A percentile compares a stretch with the other conserved stretches of the same genome.
These are phyloP conservation scores for Daldinia grandis DNA, from an alignment of 495 filamentous ascomycete genomes.

Conservation along the genomic window DNA sequence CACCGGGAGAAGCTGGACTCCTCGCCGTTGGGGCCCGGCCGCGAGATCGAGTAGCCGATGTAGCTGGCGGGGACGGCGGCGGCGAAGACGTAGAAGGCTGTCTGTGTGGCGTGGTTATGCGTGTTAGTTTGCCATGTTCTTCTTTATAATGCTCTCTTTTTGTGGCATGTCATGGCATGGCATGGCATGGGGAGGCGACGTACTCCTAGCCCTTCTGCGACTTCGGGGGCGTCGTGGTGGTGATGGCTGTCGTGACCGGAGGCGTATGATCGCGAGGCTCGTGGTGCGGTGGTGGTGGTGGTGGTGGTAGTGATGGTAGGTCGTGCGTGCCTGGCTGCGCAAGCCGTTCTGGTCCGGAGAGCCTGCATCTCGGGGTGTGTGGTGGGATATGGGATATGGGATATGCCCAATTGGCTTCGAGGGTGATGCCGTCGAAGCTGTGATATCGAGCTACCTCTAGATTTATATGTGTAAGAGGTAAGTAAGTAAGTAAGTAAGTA, in stretches of 20 bases:
- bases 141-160: too few species aligned
- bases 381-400: slow-evolving; percentile 22
- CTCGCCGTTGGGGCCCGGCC: slow-evolving; percentile 55
- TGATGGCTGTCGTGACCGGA: slow-evolving; percentile 41
- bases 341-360: slow-evolving; percentile 52
- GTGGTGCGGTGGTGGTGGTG: slow-evolving; percentile 22
- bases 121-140: too few species aligned
- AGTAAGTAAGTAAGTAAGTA: too few species aligned
- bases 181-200: too few species aligned
- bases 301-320: slow-evolving; percentile 26
- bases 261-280: slow-evolving; percentile 54
- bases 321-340: slow-evolving; percentile 49
- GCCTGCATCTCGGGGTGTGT: slow-evolving; percentile 53
- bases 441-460: slow-evolving; percentile 16
- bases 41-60: slow-evolving; percentile 53
- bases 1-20: slow-evolving; percentile 45
- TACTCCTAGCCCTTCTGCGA: slow-evolving; percentile 57
- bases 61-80: slow-evolving; percentile 46
- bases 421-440: slow-evolving; percentile 26
- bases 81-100: slow-evolving; percentile 51
- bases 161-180: too few species aligned
- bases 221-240: slow-evolving; percentile 35
- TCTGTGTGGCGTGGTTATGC: too few species aligned
- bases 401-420: slow-evolving; percentile 40
- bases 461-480: too few species aligned